Evolutionary conservation across 2,329 filamentous ascomycete genomes (phyloP).

Genomic region (Teratosphaeria zuluensis): DNA sequence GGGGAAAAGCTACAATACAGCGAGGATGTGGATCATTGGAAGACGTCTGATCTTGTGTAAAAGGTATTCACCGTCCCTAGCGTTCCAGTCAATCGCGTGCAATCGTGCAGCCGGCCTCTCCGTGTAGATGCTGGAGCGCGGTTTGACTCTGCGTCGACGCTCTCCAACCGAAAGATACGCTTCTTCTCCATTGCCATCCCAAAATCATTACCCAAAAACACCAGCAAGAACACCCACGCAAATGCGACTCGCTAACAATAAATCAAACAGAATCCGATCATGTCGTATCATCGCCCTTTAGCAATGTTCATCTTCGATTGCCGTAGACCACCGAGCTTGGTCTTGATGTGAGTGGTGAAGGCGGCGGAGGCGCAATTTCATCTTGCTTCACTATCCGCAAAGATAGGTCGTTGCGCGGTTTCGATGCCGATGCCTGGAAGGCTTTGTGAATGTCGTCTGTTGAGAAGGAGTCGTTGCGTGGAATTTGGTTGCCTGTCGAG

Average conservation of each 20-base stretch:
- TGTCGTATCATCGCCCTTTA: no score
- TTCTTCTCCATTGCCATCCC: no score
- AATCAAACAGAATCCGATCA: not conserved
- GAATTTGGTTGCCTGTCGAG: constrained; percentile 11
- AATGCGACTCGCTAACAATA: not conserved
- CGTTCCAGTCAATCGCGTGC: no score
- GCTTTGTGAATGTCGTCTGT: constrained; percentile 25
- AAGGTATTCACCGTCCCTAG: no score
- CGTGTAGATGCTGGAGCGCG: no score
- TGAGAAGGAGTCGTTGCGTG: constrained; percentile 28
- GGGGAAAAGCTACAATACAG: no score
- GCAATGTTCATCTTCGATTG: constrained; percentile 10
- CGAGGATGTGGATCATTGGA: no score
- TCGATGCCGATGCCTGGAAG: constrained; percentile 23
- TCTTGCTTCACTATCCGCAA: constrained; percentile 19
- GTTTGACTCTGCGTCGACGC: no score
- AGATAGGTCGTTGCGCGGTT: constrained; percentile 23
- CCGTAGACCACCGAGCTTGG: constrained; percentile 18
- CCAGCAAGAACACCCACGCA: not conserved
- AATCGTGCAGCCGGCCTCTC: no score
- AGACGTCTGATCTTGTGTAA: no score
- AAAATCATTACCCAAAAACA: no score
- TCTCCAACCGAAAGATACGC: not conserved
- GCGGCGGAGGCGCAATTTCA: constrained; percentile 21
- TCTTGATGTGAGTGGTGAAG: constrained; percentile 21